Evolutionary conservation across 2,329 filamentous ascomycete genomes (phyloP).

Genomic region (Leptographium lundbergii): DNA sequence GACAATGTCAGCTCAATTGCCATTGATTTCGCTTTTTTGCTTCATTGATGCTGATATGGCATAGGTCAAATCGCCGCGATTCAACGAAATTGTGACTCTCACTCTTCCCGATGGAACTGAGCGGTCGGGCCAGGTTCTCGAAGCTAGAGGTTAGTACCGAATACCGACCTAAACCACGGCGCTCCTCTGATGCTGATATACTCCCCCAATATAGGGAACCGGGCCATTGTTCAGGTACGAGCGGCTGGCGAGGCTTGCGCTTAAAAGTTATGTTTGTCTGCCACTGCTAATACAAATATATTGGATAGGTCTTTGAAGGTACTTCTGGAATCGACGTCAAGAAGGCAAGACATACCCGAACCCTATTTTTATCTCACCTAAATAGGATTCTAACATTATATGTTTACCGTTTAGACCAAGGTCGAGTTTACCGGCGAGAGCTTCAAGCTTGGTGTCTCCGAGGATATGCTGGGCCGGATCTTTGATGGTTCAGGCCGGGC

Average conservation of each 20-base stretch:
- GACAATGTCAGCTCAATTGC: slow-evolving; percentile 59
- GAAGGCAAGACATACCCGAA: slow-evolving; percentile 52
- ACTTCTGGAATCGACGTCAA: slow-evolving; percentile 97
- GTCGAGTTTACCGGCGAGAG: slow-evolving; percentile 96
- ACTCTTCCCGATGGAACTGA: slow-evolving; percentile 92
- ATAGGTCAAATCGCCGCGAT: slow-evolving; percentile 92
- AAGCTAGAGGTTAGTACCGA: slow-evolving; percentile 68
- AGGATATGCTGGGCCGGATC: slow-evolving; percentile 98
- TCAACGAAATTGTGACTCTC: slow-evolving; percentile 95
- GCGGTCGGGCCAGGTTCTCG: slow-evolving; percentile 88
- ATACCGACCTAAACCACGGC: background rate
- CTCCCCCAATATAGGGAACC: slow-evolving; percentile 51
- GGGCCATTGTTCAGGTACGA: slow-evolving; percentile 84
- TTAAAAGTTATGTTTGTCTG: background rate
- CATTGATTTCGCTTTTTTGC: background rate
- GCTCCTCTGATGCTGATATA: slow-evolving; percentile 1
- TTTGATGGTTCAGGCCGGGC: slow-evolving; percentile 96
- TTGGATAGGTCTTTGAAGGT: slow-evolving; percentile 78
- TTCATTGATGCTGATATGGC: slow-evolving; percentile 12
- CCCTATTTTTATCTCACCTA: background rate
- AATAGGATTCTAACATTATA: background rate
- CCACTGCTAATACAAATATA: background rate
- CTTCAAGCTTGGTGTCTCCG: slow-evolving; percentile 95
- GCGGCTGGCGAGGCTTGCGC: background rate
- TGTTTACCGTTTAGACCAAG: slow-evolving; percentile 55